Percentiles rank a stretch among this genome's conserved stretches.
Conservation (phyloP, 1,284 basidiomycete genomes). For the Phlebopus sp. region DNA sequence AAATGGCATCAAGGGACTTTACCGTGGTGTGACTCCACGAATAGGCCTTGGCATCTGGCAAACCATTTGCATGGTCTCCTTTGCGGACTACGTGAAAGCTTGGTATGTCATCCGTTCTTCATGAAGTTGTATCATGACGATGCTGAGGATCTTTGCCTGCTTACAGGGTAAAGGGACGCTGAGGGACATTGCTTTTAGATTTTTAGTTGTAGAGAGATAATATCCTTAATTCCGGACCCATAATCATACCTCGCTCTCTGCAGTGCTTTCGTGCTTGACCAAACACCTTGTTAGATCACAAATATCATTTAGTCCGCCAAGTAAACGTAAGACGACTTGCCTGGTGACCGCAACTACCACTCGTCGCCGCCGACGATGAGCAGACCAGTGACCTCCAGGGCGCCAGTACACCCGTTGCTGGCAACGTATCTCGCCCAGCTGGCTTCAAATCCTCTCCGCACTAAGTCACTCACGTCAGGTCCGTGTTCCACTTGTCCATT, state of each 20-base stretch:
- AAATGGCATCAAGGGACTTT: constrained; percentile 95
- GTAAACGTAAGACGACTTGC: neutral
- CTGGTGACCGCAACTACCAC: neutral
- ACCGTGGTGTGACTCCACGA: constrained; percentile 95
- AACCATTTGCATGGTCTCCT: constrained; percentile 97
- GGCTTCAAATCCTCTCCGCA: constrained; percentile 63
- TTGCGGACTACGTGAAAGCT: constrained; percentile 91
- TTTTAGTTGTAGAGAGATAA: constrained; percentile 20
- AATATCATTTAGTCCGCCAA: no score
- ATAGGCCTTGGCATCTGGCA: constrained; percentile 97
- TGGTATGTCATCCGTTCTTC: constrained; percentile 47
- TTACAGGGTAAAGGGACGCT: constrained; percentile 45
- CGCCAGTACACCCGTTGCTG: constrained; percentile 51
- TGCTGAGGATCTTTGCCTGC: neutral
- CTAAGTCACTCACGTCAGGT: constrained; percentile 74
- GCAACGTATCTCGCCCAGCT: constrained; percentile 64
- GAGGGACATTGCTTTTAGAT: constrained; percentile 10
- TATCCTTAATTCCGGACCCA: constrained; percentile 12
- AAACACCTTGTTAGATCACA: no score
- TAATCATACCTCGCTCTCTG: neutral
- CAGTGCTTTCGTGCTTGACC: no score
- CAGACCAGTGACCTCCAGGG: constrained; percentile 18
- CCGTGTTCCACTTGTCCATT: constrained; percentile 6
- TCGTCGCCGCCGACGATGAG: constrained; percentile 31
- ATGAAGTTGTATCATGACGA: constrained; percentile 1